Percentiles rank a stretch among this genome's conserved stretches.
Conservation (phyloP, 2,329 filamentous ascomycete species). For the Penicillium polonicum region DNA sequence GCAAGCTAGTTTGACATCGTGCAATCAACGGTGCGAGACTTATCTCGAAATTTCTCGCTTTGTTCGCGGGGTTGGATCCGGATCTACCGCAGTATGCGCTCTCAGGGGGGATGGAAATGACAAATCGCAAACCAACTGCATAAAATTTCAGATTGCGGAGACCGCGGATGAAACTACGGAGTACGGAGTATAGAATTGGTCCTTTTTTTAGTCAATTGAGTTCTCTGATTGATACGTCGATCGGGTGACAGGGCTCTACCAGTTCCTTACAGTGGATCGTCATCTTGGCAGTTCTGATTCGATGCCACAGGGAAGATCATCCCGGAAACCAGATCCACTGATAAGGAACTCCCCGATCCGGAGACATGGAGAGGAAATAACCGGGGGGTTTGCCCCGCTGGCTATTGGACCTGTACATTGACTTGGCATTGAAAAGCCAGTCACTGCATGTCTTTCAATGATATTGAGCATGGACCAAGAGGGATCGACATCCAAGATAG, state of each 20-base stretch:
- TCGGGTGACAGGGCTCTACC: not conserved
- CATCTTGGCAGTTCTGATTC: slow-evolving; percentile 9
- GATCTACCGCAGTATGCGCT: slow-evolving; percentile 8
- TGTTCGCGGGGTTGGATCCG: not conserved
- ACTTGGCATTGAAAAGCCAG: not conserved
- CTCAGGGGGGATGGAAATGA: slow-evolving; percentile 2
- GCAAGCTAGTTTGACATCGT: not conserved
- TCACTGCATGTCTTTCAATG: not conserved
- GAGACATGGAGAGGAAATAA: slow-evolving; percentile 3
- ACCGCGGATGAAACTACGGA: not conserved
- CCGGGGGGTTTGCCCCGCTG: not conserved
- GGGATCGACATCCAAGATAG: slow-evolving; percentile 17
- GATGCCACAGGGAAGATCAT: slow-evolving; percentile 9
- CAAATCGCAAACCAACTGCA: slow-evolving; percentile 6
- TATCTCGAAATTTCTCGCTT: slow-evolving; percentile 11
- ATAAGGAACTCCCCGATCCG: slow-evolving; percentile 14
- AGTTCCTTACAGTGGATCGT: slow-evolving; percentile 15
- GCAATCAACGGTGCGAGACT: slow-evolving; percentile 16
- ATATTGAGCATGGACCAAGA: slow-evolving; percentile 7
- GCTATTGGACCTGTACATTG: slow-evolving; percentile 9
- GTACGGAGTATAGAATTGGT: not conserved
- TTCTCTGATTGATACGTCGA: slow-evolving; percentile 1
- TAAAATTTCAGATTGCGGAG: not conserved
- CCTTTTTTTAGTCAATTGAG: slow-evolving; percentile 2
- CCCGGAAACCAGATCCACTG: slow-evolving; percentile 14